Evolutionary conservation across 768 basidiomycete genomes (phyloP), one percentile per base, ranked within the genome.

Genomic region (Amanita pallidorosea): DNA sequence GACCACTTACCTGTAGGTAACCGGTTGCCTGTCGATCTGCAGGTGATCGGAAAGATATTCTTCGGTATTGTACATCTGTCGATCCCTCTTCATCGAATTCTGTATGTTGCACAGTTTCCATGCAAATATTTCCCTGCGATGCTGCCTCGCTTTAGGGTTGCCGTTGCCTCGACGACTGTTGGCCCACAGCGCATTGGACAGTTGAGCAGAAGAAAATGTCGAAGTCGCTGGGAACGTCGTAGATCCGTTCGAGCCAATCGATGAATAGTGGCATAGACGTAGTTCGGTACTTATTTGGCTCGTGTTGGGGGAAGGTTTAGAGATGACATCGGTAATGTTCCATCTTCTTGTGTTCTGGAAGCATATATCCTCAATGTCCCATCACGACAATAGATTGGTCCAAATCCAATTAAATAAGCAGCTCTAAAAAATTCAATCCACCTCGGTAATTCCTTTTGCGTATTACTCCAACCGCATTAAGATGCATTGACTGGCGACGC

Each of bases 11-110:
- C 47, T 3, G 2, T 52, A 54, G 25, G 29, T 13, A 6, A 54
- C 8, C 63, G 65, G n/a, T 96, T 92, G 93, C 90, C 92, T 2
- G 83, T 83, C 0, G 77, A 93, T 56, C 64, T 92, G 3, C 89
- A 93, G 58, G 73, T 94, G 31, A 81, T 96, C n/a, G 92, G 1
- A 94, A 95, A 59, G 92, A 96, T 57, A 96, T 95, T 57, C 70
- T 92, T 37, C 75, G 85, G 81, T 88, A 53, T 25, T 70, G n/a
- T 58, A 12, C 20, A 11, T 13, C 7, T 13, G 12, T 25, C 7
- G 29, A 17, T 27, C 23, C 42, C 33, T 29, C 53, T 22, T 1
- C 17, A 20, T 17, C 17, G 7, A 17, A 27, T 45, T 42, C 44
- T 34, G 47, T 37, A 49, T 36, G 40, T 45, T 11, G 35, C 17